Conservation (phyloP, 106 monocot species). For the Dendrobium catenatum region DNA sequence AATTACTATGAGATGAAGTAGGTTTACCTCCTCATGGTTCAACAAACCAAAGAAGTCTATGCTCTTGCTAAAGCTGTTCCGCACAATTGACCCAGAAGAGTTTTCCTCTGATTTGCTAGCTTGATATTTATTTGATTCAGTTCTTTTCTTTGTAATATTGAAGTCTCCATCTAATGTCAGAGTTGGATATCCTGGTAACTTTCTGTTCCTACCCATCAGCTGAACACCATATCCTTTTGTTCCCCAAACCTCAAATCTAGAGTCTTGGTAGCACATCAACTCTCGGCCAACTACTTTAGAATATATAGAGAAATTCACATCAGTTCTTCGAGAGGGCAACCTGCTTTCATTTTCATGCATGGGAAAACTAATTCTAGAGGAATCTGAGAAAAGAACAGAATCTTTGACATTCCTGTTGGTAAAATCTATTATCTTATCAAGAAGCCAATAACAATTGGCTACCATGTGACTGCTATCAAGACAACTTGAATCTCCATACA, state of each 20-base stretch:
- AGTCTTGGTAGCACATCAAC: conserved; percentile 72
- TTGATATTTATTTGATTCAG: conserved; percentile 6
- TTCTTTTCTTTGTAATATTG: conserved; percentile 19
- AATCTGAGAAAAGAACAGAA: conserved; percentile 78
- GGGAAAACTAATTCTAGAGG: conserved; percentile 47
- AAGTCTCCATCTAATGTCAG: conserved; percentile 16
- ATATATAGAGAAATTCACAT: conserved; percentile 85
- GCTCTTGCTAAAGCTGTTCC: conserved; percentile 30
- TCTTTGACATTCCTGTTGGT: conserved; percentile 62
- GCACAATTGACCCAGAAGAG: conserved; percentile 13
- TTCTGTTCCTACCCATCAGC: conserved; percentile 48
- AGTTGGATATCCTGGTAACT: conserved; percentile 60
- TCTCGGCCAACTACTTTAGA: conserved; percentile 74
- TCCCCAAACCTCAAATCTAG: conserved; percentile 88
- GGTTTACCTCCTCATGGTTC: conserved; percentile 64
- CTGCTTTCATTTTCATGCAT: conserved; percentile 34
- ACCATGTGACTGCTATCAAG: conserved; percentile 99
- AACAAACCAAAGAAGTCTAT: conserved; percentile 57
- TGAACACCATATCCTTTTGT: conserved; percentile 69
- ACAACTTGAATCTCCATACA: conserved; percentile 98
- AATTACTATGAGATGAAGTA: not conserved
- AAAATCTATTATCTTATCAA: conserved; percentile 83
- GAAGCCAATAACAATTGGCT: conserved; percentile 92
- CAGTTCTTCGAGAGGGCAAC: conserved; percentile 70
- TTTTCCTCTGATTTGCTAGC: conserved; percentile 15